Evolutionary conservation across 2,329 filamentous ascomycete genomes (phyloP).

Genomic region (Arthrobotrys musiformis): DNA sequence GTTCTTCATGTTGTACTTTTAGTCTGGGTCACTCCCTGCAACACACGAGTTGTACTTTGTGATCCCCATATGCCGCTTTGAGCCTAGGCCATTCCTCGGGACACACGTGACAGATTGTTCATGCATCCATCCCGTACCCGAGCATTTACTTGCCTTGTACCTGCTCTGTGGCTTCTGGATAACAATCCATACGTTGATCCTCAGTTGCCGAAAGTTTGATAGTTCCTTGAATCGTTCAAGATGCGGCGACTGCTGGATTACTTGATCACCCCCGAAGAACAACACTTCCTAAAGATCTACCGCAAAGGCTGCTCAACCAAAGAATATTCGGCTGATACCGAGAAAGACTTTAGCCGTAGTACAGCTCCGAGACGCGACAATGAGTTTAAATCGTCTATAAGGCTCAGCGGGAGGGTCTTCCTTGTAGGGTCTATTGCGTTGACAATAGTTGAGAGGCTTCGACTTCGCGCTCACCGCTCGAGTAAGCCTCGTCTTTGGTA

Average conservation of each 20-base stretch:
- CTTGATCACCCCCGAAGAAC: constrained; percentile 20
- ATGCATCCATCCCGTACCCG: too few relatives aligned
- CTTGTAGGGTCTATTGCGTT: constrained; percentile 13
- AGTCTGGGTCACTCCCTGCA: too few relatives aligned
- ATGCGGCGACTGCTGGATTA: constrained; percentile 15
- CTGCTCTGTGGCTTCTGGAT: too few relatives aligned
- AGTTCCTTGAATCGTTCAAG: neutral
- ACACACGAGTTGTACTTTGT: too few relatives aligned
- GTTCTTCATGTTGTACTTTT: neutral
- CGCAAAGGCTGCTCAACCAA: neutral
- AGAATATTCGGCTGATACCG: neutral
- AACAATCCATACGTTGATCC: too few relatives aligned
- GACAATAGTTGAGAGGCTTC: constrained; percentile 9
- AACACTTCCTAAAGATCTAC: neutral
- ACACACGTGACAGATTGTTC: neutral
- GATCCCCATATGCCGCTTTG: neutral
- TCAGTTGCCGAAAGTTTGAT: neutral
- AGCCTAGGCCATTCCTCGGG: too few relatives aligned
- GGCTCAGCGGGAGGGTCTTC: constrained; percentile 27
- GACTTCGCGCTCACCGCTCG: neutral
- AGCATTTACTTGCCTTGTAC: too few relatives aligned
- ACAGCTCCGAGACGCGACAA: neutral
- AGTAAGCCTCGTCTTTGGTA: constrained; percentile 1
- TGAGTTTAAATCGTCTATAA: constrained; percentile 24
- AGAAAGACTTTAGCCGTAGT: neutral